Evolutionary conservation across 306 rosid species (phyloP).

Genomic region (Trichosanthes cucumerina): DNA sequence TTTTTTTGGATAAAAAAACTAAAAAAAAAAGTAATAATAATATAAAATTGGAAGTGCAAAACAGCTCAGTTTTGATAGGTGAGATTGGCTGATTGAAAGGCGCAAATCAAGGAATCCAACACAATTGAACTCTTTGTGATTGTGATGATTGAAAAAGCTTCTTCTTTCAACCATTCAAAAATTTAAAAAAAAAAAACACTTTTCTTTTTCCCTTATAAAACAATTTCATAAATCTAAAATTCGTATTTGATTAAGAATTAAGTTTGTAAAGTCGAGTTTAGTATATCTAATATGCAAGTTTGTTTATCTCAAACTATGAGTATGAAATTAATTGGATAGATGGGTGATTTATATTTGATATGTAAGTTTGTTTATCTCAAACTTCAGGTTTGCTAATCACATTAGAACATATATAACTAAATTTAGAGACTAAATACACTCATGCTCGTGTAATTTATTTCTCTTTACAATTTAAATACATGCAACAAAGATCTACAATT

Average conservation of each 20-base stretch:
- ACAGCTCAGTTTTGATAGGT: constrained; percentile 1
- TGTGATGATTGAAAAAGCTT: neutral
- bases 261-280: too few species aligned
- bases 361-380: neutral
- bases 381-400: too few species aligned
- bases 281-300: too few species aligned
- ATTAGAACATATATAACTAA: too few species aligned
- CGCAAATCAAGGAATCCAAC: constrained; percentile 20
- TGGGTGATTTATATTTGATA: too few species aligned
- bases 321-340: too few species aligned
- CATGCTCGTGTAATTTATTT: neutral
- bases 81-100: constrained; percentile 6
- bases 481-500: too few species aligned
- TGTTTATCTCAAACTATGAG: too few species aligned
- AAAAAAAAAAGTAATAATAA: neutral
- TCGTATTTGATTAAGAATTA: too few species aligned
- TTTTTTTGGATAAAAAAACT: neutral
- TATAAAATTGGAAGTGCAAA: neutral
- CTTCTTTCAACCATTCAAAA: neutral
- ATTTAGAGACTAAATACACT: too few species aligned
- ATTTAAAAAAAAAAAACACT: too few species aligned
- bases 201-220: neutral
- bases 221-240: too few species aligned
- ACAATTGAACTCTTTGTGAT: neutral
- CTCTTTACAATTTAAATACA: neutral